A percentile compares a stretch with the other conserved stretches of the same genome.
Conservation (phyloP, 345 rosid genomes). For the Gossypium stocksii region DNA sequence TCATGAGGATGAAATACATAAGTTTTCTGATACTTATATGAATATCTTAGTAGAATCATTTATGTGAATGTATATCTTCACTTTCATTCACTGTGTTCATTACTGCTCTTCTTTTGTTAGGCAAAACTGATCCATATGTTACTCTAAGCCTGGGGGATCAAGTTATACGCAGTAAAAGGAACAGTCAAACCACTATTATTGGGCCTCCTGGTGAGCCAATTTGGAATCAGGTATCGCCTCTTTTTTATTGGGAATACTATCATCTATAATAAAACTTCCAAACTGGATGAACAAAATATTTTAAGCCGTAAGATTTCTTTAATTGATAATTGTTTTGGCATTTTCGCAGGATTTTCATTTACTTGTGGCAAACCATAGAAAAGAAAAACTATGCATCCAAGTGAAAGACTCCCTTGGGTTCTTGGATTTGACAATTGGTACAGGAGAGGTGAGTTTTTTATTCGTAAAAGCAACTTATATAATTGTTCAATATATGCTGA, state of each 20-base stretch:
- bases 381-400: constrained; percentile 69
- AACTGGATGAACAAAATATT: neutral
- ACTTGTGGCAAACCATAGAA: constrained; percentile 88
- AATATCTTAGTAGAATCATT: constrained; percentile 5
- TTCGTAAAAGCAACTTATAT: constrained; percentile 2
- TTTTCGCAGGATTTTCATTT: constrained; percentile 87
- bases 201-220: constrained; percentile 97
- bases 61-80: constrained; percentile 1
- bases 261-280: neutral
- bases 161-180: constrained; percentile 85
- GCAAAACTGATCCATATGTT: constrained; percentile 97
- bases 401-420: constrained; percentile 91
- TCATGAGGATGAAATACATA: neutral
- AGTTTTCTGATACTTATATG: neutral
- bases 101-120: constrained; percentile 33
- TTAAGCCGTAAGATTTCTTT: constrained; percentile 2
- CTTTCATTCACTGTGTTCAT: constrained; percentile 9
- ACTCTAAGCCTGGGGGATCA: constrained; percentile 77
- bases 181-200: constrained; percentile 89
- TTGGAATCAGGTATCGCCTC: constrained; percentile 85
- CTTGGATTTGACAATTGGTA: constrained; percentile 65
- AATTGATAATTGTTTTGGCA: constrained; percentile 19
- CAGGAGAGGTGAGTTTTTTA: constrained; percentile 63
- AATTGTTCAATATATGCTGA: neutral
- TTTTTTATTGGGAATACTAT: constrained; percentile 16